Base-by-base conservation (phyloP, 768 basidiomycete genomes). In the Termitomyces sp. region DNA sequence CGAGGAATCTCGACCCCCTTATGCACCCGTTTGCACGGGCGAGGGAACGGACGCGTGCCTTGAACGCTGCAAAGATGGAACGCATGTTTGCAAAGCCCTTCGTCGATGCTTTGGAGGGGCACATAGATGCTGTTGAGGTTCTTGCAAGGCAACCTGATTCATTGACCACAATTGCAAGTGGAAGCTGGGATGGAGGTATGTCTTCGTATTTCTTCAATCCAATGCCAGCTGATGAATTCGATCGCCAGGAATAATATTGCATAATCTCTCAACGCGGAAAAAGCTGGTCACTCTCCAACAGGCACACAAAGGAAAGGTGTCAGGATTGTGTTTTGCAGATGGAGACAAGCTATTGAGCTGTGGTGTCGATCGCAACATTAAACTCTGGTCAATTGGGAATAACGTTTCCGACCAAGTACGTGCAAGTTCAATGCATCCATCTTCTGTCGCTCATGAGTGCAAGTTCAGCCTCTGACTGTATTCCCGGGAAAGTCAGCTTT, bases 1-100 rank as follows among this genome's bases (percentile, higher is more conserved):
- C 91, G 8, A 82, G 97, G 54, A 99, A 99, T 73, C 83, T 98
- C 46, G 88, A 98, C 69, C 95, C 96, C 0, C 77, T 93, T n/a
- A 86, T 93, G 73, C 97, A 99, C 68, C 97, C 97, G 3, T 98
- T 99, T 71, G 81, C 95, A 0, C 87, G 90, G 22, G 90, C 94
- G 5, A 78, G 97, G 54, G 97, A 99, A 75, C 91, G 96, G 37
- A 95, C 86, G 20, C 86, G 97, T 59, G 97, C 97, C 2, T 70
- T 98, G 48, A 96, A 95, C 62, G 97, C 97, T 2, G 90, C 89
- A 15, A 99, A 99, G 76, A 91, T 99, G 81, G 96, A 98, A 54
- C 80, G 92, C 59, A 93, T 99, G 76, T 98, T 98, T 69, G 88
- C 97, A n/a, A 98, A 97, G 67, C 97, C 97, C 0, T 98, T 98